These are phyloP conservation scores for Aureobasidium sp. DNA, from an alignment of 2,329 filamentous ascomycete species.

Conservation along the genomic window DNA sequence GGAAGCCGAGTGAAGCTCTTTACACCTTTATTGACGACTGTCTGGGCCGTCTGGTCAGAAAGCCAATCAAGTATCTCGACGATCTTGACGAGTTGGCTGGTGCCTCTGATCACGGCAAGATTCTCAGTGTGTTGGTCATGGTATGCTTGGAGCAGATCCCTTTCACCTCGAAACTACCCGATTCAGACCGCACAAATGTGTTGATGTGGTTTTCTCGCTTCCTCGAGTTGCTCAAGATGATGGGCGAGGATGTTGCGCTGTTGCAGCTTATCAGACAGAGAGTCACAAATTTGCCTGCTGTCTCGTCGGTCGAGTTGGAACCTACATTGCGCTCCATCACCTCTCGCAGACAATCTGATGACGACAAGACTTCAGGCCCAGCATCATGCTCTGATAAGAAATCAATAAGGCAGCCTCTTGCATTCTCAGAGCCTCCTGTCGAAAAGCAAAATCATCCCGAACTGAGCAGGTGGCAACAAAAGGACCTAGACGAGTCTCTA, in stretches of 20 bases:
- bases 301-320: not conserved
- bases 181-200: conserved; percentile 14
- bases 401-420: not conserved
- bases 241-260: conserved; percentile 13
- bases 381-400: not conserved
- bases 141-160: conserved; percentile 70
- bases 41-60: conserved; percentile 62
- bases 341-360: not conserved
- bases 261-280: not conserved
- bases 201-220: conserved; percentile 17
- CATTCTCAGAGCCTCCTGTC: conserved; percentile 30
- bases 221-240: conserved; percentile 16
- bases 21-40: conserved; percentile 78
- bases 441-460: conserved; percentile 39
- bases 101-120: conserved; percentile 22
- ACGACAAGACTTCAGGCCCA: not conserved
- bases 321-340: not conserved
- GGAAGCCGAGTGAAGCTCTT: conserved; percentile 28
- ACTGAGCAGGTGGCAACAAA: conserved; percentile 59
- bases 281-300: not conserved
- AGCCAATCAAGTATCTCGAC: conserved; percentile 78
- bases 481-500: conserved; percentile 68
- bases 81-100: conserved; percentile 46
- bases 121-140: conserved; percentile 58
- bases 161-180: conserved; percentile 47